These are phyloP conservation scores for Danielia oregonensis DNA, from an alignment of 805 yeast species.

Conservation along the genomic window DNA sequence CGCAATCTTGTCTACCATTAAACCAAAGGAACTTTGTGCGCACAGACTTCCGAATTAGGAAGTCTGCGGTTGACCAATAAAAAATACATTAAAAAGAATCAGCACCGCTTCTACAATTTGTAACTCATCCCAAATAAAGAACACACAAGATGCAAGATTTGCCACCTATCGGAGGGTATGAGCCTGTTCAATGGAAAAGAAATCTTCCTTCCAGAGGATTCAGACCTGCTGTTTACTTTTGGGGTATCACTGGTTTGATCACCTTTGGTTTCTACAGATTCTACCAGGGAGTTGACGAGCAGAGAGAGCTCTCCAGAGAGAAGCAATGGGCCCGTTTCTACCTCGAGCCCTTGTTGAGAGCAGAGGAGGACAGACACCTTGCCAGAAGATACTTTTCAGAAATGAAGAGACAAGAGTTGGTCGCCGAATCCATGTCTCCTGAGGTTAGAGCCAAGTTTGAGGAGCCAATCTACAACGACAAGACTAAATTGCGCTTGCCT, in stretches of 20 bases:
- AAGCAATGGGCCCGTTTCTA: constrained; percentile 73
- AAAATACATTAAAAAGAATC: constrained; percentile 7
- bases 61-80: constrained; percentile 15
- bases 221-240: constrained; percentile 69
- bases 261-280: constrained; percentile 69
- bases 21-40: no score
- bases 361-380: constrained; percentile 76
- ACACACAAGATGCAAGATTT: constrained; percentile 57
- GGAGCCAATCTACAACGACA: constrained; percentile 40
- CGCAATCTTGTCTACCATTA: no score
- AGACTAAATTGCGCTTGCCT: constrained; percentile 43
- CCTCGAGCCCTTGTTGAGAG: constrained; percentile 68
- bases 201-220: constrained; percentile 83
- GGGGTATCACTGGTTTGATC: constrained; percentile 59
- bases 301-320: constrained; percentile 71
- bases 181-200: constrained; percentile 85
- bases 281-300: constrained; percentile 67
- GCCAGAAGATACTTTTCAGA: constrained; percentile 69
- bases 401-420: constrained; percentile 60
- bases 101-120: no score
- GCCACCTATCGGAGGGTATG: constrained; percentile 86
- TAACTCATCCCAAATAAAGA: no score
- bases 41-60: constrained; percentile 1
- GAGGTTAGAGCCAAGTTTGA: constrained; percentile 39
- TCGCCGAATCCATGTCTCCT: constrained; percentile 39